Evolutionary conservation across 2,329 filamentous ascomycete species (phyloP), one percentile per base, ranked within the genome.

Genomic region (Neurospora sp.): DNA sequence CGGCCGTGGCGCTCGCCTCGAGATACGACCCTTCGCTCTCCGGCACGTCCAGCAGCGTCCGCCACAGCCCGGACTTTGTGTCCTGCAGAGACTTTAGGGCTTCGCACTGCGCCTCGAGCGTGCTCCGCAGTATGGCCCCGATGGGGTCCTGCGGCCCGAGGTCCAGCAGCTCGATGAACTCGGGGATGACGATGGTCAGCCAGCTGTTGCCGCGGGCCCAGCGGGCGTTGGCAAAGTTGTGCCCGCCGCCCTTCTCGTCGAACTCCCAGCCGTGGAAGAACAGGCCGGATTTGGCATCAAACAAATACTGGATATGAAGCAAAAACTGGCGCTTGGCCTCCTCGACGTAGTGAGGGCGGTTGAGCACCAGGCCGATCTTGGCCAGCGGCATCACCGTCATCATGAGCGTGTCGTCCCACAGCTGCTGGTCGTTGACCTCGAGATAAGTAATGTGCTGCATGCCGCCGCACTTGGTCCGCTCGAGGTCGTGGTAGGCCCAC

Each of bases 371-470:
- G 0, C 92, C 92, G 71, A 93, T 93, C 81, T 94, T 94, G 19
- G 91, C 91, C 19, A 94, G 83, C 1, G 92, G 92, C 79, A 94
- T 81, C 6, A 93, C 91, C 0, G 91, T 93, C 92, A 95, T 95
- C 91, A 95, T 94, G 65, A 95, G 83, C 6, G 92, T 95, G 77
- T 95, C 92, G 74, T 93, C 92, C 92, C 92, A 95, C 28, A 94
- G 83, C 81, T 94, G 90, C 77, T 92, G 85, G 72, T 88, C 84
- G 79, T 95, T 93, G 73, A 86, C 84, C 2, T 87, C 85, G 39
- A 89, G 80, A 74, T 93, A 93, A 0, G 91, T 94, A 71, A 90
- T 87, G 79, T 92, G 91, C 79, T 93, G 91, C 83, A 93, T 40
- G 70, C 89, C 84, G 66, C 89, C 91, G 76, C 88, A 89, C 67